Evolutionary conservation across 2,329 filamentous ascomycete species (phyloP), one percentile per base, ranked within the genome.

Genomic region (Xylaria sp.): DNA sequence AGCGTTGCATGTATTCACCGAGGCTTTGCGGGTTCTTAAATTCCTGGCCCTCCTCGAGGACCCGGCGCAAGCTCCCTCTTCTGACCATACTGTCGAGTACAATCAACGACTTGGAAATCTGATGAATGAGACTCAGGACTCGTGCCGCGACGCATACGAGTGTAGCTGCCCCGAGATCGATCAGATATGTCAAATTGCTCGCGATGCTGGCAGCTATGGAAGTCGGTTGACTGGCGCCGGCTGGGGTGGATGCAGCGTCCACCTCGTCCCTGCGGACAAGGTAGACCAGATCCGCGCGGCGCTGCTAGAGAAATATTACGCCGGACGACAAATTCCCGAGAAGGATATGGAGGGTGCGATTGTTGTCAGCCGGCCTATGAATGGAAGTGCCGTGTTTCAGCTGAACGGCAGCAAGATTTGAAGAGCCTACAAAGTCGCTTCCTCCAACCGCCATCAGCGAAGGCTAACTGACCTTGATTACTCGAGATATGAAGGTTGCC

Each of bases 241-340:
- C 2, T 99, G 96, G 96, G 96, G 96, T 69, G 96, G 96, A 2
- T 98, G 96, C 82, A 96, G 89, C 69, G 95, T 99, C 66, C 96
- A 99, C 82, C 86, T 99, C 65, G 92, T 98, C 61, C 92, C 95
- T 0, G 92, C 89, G 66, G 88, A 93, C 75, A 95, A 92, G 80
- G 92, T 98, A 0, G 89, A 91, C 4, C 88, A 84, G 30, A 92
- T 99, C 24, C 93, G 88, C 79, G 85, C 88, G 75, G 93, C 93
- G 4, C 89, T 96, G 86, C 88, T 92, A 75, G 86, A 86, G 70
- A 89, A 94, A 77, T 99, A 98, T 79, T 98, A 97, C 80, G 82
- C 86, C 64, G 92, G 91, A 83, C 86, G 86, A 73, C 77, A 84
- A 5, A 75, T 90, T 69, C 91, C 85, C 0, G 86, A 88, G 24